Evolutionary conservation across 257 asterid species (phyloP).

Genomic region (Craterostigma plantagineum): DNA sequence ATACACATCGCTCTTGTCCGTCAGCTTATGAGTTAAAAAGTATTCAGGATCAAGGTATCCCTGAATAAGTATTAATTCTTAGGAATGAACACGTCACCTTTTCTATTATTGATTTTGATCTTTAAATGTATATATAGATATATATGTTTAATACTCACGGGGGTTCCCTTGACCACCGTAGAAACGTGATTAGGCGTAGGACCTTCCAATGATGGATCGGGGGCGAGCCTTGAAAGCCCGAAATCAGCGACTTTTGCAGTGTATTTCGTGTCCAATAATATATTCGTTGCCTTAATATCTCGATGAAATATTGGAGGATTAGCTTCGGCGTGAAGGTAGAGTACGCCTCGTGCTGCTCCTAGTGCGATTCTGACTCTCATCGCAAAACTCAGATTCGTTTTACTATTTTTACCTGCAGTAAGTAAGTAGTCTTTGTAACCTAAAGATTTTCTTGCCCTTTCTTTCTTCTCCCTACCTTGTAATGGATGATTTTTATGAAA

Average conservation of each 20-base stretch:
- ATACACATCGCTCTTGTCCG: conserved; percentile 93
- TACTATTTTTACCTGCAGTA: conserved; percentile 36
- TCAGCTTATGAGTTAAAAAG: conserved; percentile 74
- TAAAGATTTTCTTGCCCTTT: not conserved
- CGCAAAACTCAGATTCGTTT: conserved; percentile 40
- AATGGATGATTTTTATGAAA: too few relatives aligned
- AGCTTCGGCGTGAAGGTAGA: conserved; percentile 91
- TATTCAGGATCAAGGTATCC: conserved; percentile 99
- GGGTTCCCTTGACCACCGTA: conserved; percentile 94
- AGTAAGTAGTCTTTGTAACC: not conserved
- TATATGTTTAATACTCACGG: conserved; percentile 28
- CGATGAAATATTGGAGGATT: conserved; percentile 98
- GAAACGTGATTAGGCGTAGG: conserved; percentile 60
- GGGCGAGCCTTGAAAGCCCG: conserved; percentile 88
- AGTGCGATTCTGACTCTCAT: conserved; percentile 59
- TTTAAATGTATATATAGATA: not conserved
- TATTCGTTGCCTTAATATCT: conserved; percentile 88
- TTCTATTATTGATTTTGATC: not conserved
- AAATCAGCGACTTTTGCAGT: conserved; percentile 89
- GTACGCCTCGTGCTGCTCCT: conserved; percentile 82
- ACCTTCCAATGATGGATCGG: conserved; percentile 74
- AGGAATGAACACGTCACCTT: not conserved
- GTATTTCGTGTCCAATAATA: conserved; percentile 54
- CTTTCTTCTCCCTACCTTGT: too few relatives aligned
- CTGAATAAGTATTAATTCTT: conserved; percentile 30